Conservation (phyloP, 805 yeast genomes). For the Priceomyces fermenticarens region DNA sequence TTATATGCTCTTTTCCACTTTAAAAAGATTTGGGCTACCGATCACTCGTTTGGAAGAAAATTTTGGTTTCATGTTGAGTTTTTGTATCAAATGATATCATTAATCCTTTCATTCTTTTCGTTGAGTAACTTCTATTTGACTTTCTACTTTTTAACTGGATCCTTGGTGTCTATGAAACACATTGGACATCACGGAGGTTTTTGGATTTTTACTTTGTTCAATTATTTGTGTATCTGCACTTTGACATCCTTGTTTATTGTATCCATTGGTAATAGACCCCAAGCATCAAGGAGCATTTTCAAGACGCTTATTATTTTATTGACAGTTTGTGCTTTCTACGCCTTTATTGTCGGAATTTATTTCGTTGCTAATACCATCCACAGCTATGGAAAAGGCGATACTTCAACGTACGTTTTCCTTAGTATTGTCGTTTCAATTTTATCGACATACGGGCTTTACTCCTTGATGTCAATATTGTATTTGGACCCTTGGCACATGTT, state of each 20-base stretch:
- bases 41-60: conserved; percentile 69
- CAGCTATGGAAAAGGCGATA: conserved; percentile 37
- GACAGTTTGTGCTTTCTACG: conserved; percentile 76
- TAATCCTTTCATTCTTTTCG: conserved; percentile 88
- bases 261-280: conserved; percentile 97
- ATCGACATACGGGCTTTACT: conserved; percentile 90
- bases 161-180: conserved; percentile 47
- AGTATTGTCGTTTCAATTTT: conserved; percentile 80
- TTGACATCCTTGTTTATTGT: conserved; percentile 86
- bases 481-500: conserved; percentile 96
- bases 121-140: conserved; percentile 89
- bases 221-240: conserved; percentile 78
- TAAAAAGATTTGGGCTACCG: conserved; percentile 71
- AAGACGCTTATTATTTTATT: conserved; percentile 67
- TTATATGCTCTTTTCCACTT: conserved; percentile 80
- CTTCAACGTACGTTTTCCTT: conserved; percentile 51
- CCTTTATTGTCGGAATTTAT: conserved; percentile 77
- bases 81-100: conserved; percentile 72
- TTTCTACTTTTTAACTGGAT: conserved; percentile 89
- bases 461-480: conserved; percentile 76
- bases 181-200: conserved; percentile 73
- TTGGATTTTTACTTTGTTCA: conserved; percentile 79
- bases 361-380: conserved; percentile 61
- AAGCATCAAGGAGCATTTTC: conserved; percentile 84
- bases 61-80: conserved; percentile 74